A percentile compares a stretch with the other conserved stretches of the same genome.
These are phyloP conservation scores for Chloris gayana DNA, from an alignment of 176 grass and related monocot genomes.

Conservation along the genomic window DNA sequence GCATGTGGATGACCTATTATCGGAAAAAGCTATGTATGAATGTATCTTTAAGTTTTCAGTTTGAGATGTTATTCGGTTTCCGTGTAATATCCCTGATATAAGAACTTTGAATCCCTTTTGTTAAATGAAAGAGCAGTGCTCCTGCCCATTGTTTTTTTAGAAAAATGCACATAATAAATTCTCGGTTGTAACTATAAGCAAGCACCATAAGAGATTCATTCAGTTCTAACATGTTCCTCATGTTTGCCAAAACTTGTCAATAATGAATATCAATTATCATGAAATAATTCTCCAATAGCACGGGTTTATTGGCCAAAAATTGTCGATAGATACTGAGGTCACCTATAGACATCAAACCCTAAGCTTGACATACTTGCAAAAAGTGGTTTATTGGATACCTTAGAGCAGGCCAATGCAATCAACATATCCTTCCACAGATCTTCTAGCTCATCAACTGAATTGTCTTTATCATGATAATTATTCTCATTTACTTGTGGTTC, in stretches of 20 bases:
- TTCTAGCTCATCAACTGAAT: constrained; percentile 49
- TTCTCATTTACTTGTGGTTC: constrained; percentile 3
- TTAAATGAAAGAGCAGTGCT: too few relatives aligned
- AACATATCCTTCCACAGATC: constrained; percentile 65
- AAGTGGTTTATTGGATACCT: constrained; percentile 49
- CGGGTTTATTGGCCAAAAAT: too few relatives aligned
- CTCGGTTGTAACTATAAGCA: constrained; percentile 3
- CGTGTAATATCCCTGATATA: too few relatives aligned
- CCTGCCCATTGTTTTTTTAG: too few relatives aligned
- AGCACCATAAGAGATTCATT: neutral
- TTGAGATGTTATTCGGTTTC: too few relatives aligned
- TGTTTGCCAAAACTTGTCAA: constrained; percentile 1
- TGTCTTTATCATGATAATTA: constrained; percentile 12
- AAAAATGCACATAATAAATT: neutral
- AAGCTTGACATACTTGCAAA: constrained; percentile 27
- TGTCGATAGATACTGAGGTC: neutral
- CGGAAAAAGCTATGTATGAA: too few relatives aligned
- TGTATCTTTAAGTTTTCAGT: too few relatives aligned
- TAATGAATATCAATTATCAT: neutral
- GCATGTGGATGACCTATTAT: too few relatives aligned
- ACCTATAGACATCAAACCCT: neutral
- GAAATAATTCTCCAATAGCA: neutral
- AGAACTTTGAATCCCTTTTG: too few relatives aligned
- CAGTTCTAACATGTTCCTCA: neutral
- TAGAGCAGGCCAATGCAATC: constrained; percentile 63